Percentiles rank a stretch among this genome's conserved stretches.
Conservation (phyloP, 1,284 basidiomycete species). For the Grifola frondosa region DNA sequence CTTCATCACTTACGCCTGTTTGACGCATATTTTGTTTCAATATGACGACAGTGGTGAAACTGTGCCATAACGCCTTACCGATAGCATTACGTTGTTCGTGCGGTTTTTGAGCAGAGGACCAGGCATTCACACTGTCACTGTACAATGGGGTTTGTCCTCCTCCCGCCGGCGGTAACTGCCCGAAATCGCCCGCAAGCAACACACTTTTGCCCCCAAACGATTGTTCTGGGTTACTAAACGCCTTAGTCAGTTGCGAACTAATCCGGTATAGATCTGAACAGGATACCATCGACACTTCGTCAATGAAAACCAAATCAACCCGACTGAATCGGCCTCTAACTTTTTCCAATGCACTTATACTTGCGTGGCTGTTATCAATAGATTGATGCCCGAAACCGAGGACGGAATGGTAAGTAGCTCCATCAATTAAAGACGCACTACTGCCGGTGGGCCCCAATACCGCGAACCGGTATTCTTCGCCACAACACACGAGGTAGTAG, state of each 20-base stretch:
- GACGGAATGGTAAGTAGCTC: slow-evolving; percentile 39
- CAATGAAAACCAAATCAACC: slow-evolving; percentile 4
- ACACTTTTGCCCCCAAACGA: slow-evolving; percentile 3
- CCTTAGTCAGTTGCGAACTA: not conserved
- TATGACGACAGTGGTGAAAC: slow-evolving; percentile 22
- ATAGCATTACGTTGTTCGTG: slow-evolving; percentile 1
- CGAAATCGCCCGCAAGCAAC: slow-evolving; percentile 7
- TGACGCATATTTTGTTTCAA: slow-evolving; percentile 33
- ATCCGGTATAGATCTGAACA: not conserved
- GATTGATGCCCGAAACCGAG: too few relatives aligned
- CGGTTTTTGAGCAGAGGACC: not conserved
- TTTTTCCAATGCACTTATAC: too few relatives aligned
- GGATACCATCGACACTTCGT: slow-evolving; percentile 6
- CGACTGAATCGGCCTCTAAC: not conserved
- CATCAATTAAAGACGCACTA: slow-evolving; percentile 36
- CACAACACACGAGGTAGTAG: slow-evolving; percentile 35
- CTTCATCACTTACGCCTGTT: slow-evolving; percentile 17
- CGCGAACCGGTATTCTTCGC: slow-evolving; percentile 26
- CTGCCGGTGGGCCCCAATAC: slow-evolving; percentile 39
- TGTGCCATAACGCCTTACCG: slow-evolving; percentile 25
- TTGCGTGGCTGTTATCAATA: too few relatives aligned
- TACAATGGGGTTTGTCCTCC: not conserved
- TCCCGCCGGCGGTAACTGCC: slow-evolving; percentile 2
- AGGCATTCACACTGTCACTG: not conserved
- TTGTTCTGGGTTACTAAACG: not conserved